These are phyloP conservation scores for Dimocarpus longan DNA, from an alignment of 345 rosid species.

Conservation along the genomic window DNA sequence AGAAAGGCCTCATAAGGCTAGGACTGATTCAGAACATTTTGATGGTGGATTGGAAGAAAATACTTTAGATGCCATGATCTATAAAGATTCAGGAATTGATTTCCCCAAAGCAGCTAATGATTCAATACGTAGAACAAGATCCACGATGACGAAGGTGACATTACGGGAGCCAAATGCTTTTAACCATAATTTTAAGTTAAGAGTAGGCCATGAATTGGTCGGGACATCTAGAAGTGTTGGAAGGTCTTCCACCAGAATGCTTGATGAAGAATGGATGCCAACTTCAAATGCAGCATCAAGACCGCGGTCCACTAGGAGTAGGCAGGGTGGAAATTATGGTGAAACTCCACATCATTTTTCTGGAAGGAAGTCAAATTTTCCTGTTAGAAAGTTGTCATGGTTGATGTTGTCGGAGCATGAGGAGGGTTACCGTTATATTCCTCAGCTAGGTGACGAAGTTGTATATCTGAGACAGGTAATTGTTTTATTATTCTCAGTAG, in stretches of 20 bases:
- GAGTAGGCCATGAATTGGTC: conserved; percentile 40
- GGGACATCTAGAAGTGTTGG: conserved; percentile 44
- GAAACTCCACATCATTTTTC: conserved; percentile 29
- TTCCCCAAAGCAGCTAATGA: conserved; percentile 45
- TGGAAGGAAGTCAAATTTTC: conserved; percentile 43
- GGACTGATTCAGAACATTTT: conserved; percentile 29
- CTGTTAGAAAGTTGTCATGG: conserved; percentile 67
- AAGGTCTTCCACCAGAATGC: conserved; percentile 34
- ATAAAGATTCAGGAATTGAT: conserved; percentile 34
- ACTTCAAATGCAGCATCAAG: conserved; percentile 54
- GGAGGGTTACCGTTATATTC: conserved; percentile 85
- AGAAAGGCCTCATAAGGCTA: conserved; percentile 21
- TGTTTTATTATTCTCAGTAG: conserved; percentile 12
- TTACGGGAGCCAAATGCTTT: conserved; percentile 40
- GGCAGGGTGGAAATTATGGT: conserved; percentile 32
- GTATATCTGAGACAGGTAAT: conserved; percentile 85
- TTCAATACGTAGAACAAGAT: conserved; percentile 66
- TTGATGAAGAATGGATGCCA: conserved; percentile 61
- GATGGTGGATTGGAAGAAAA: conserved; percentile 32
- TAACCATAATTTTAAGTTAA: conserved; percentile 34
- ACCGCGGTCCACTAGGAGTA: conserved; percentile 59
- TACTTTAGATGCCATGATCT: conserved; percentile 23
- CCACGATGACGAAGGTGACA: conserved; percentile 59
- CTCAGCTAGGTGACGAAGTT: conserved; percentile 92
- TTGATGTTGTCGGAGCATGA: conserved; percentile 84